A percentile compares a stretch with the other conserved stretches of the same genome.
Conservation (phyloP, 352 stramenopile genomes). For the Phytopythium cucurbitacearum region DNA sequence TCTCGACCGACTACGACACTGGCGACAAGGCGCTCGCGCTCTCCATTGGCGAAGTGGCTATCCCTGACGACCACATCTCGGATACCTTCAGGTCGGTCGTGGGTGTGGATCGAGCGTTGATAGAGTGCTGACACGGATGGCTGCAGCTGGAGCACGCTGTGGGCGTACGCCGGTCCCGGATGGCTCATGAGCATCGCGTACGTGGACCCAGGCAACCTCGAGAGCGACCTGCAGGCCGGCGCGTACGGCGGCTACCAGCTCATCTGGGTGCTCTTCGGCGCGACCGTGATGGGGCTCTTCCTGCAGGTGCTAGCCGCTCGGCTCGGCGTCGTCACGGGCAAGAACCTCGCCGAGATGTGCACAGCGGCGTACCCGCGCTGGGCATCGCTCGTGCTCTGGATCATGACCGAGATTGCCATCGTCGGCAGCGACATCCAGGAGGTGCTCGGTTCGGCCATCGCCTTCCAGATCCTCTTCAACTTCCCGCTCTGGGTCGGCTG, state of each 20-base stretch:
- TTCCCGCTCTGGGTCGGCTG: slow-evolving; percentile 90
- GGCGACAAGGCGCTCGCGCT: slow-evolving; percentile 51
- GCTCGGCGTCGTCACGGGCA: slow-evolving; percentile 89
- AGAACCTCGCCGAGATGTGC: slow-evolving; percentile 90
- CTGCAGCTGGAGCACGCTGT: slow-evolving; percentile 66
- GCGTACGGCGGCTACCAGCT: slow-evolving; percentile 88
- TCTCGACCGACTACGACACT: slow-evolving; percentile 23
- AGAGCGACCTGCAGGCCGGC: slow-evolving; percentile 93
- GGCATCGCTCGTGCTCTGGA: slow-evolving; percentile 76
- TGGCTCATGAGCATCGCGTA: slow-evolving; percentile 95
- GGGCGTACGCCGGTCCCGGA: slow-evolving; percentile 76
- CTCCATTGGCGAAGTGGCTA: slow-evolving; percentile 42
- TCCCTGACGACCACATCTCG: slow-evolving; percentile 39
- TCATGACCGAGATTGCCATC: slow-evolving; percentile 94
- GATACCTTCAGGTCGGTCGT: slow-evolving; percentile 4
- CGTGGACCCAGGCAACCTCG: slow-evolving; percentile 94
- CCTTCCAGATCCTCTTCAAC: slow-evolving; percentile 87
- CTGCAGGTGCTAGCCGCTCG: slow-evolving; percentile 91
- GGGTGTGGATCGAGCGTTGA: no score
- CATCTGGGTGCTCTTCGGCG: slow-evolving; percentile 89
- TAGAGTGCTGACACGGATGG: no score
- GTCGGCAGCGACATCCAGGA: slow-evolving; percentile 91
- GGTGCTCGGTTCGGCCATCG: slow-evolving; percentile 89
- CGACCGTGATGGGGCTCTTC: slow-evolving; percentile 90
- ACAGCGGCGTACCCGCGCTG: slow-evolving; percentile 71